Base-by-base conservation (phyloP, 2,329 filamentous ascomycete genomes). In the Raffaelea albimanens region DNA sequence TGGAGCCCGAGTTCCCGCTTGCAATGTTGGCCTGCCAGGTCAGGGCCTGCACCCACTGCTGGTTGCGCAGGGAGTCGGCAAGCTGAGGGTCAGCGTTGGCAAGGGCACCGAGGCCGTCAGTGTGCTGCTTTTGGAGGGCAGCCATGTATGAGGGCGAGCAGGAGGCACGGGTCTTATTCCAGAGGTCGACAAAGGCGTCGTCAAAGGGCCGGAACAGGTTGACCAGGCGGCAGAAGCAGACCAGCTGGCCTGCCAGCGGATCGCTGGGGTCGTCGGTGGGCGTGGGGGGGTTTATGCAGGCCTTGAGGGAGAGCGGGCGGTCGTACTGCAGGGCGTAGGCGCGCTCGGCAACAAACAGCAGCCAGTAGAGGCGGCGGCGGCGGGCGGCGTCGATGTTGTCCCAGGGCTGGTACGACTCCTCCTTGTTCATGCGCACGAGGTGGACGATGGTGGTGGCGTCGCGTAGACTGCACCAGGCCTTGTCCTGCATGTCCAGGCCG, bases 391-490 rank as follows among this genome's bases (percentile, higher is more conserved):
- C 83, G 18, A 76, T 63, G 4, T 67, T 64, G 53, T 79, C 76
- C 55, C 76, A 75, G 46, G 76, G 71, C 40, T 72, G 55, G 58
- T 87, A 88, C 9, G 73, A 68, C 20, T 79, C 75, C 56, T 83
- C 80, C 60, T 78, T 78, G 57, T 75, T 70, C 75, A 83, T 76
- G 46, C 71, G 72, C 23, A 70, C 63, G 56, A 83, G 75, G 56
- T 80, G 73, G 23, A 76, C 72, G 62, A 91, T 70, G 5, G 85
- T 89, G 2, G 80, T 83, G 5, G 84, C 83, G 63, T 93, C 86
- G 22, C 85, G 80, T 10, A 91, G 68, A 60, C 87, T 80, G 59
- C 82, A 89, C 85, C 86, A 91, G 1, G 85, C 85, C 61, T 82
- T 81, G 52, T 85, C 80, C 60, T 89, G 83, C 60, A 82, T 72